Evolutionary conservation across 345 rosid species (phyloP), one percentile per base, ranked within the genome.

Genomic region (Eucalyptus polybractea): DNA sequence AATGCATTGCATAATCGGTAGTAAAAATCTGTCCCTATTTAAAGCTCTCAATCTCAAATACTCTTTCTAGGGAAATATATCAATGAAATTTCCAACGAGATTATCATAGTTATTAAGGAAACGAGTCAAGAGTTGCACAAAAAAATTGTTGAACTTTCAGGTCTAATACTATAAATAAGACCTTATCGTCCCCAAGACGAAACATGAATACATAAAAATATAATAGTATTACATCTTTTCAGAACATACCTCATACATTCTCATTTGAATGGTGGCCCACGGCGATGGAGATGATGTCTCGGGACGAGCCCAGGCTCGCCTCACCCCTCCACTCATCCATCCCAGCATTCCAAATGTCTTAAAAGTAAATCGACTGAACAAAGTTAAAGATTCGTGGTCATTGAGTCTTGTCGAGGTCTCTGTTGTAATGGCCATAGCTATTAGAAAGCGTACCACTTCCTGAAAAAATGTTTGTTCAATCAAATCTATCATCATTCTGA

Each of bases 181-280:
- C 31, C 33, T 62, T 0, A 7, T 14, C 4, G 33, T 29, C 1
- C 33, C 31, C 1, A 27, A 11, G 15, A 27, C 13, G 16, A 14
- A 62, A 62, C 33, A 29, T 6, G 33, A 58, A 58, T 25, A 24
- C 13, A 62, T 12, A 27, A 62, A 62, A 12, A 62, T 14, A 27
- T 13, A 62, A 29, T 9, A 62, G n/a, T 12, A 62, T 10, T 27
- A 62, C 16, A 62, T 58, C 53, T 58, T 58, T 24, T 58, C 33
- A 1, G 15, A 62, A 13, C 31, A 62, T 27, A 13, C 69, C 69
- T 62, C 33, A 0, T 62, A 13, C 69, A 10, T 58, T 58, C 65
- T 58, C 29, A 24, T 10, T 58, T 24, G 65, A 8, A 58, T 24
- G 13, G 65, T 10, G 11, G 65, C 29, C 65, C 65, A 58, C n/a